phyloP scores from a whole-genome alignment of 495 filamentous ascomycete genomes.

The Penicillium macrosclerotiorum region DNA sequence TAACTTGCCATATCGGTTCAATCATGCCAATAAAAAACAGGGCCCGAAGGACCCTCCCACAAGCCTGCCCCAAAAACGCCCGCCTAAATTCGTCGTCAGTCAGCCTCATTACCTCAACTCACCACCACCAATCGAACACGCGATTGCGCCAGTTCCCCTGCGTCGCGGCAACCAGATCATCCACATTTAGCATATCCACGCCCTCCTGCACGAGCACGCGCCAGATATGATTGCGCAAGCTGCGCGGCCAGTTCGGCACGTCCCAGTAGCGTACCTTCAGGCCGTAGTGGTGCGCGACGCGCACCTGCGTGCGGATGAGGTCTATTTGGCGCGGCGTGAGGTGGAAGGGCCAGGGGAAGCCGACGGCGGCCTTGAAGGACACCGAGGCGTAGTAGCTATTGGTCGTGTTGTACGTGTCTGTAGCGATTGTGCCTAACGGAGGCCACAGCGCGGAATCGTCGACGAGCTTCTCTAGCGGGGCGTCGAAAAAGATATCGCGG shows the following conservation, averaged over 20 bases:
- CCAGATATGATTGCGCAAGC: conserved; percentile 65
- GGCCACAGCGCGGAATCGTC: not conserved
- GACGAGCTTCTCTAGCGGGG: conserved; percentile 7
- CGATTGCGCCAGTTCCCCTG: not conserved
- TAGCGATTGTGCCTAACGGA: too few relatives aligned
- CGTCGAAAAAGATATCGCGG: conserved; percentile 1
- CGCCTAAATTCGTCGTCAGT: too few relatives aligned
- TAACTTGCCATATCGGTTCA: too few relatives aligned
- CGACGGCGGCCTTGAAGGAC: conserved; percentile 35
- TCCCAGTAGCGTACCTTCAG: conserved; percentile 70
- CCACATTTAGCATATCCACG: conserved; percentile 11
- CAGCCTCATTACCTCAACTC: conserved; percentile 25
- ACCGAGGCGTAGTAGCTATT: conserved; percentile 52
- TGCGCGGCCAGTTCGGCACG: conserved; percentile 63
- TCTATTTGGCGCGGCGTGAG: conserved; percentile 46
- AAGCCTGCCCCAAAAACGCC: too few relatives aligned
- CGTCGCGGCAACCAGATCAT: not conserved
- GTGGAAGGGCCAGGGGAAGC: conserved; percentile 22
- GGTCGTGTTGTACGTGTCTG: conserved; percentile 24
- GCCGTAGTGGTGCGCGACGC: conserved; percentile 58
- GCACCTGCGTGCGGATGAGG: conserved; percentile 56
- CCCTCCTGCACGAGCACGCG: conserved; percentile 60
- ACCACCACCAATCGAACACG: not conserved
- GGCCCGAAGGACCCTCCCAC: too few relatives aligned
- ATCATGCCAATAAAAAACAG: too few relatives aligned